Base-by-base conservation (phyloP, 169 alveolate genomes). In the Cryptosporidium bovis region DNA sequence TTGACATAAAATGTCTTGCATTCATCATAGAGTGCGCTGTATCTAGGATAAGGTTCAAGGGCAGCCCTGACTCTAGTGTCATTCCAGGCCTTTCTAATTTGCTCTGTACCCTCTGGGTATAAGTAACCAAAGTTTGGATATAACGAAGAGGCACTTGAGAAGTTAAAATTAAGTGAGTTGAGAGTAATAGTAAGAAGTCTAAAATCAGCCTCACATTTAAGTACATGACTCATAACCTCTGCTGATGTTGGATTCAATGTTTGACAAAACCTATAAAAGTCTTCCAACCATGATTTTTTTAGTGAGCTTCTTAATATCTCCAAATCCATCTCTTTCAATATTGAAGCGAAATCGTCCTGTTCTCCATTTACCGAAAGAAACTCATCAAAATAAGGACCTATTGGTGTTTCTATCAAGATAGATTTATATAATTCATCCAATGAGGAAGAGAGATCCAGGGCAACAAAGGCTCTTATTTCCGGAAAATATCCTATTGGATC, bases 401-500 rank as follows among this genome's bases (percentile, higher is more conserved):
- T 98, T 3, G 99, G 99, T 36, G 99, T 97, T 91, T 98, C 99
- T 65, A 98, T 94, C 18, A 98, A 95, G 16, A 98, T 97, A 64
- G 97, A 96, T 83, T 97, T 96, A 89, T 97, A 97, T 82, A 98
- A 95, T 55, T 96, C 98, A 82, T 96, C 98, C 82, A 95, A 96
- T 65, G 98, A 97, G 56, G 97, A 96, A 68, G 98, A 95, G 68
- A 95, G 84, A 84, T 98, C 99, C 77, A 98, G 93, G 62, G 96
- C 92, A 67, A 96, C 93, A 44, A 98, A 94, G 36, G 98, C 97
- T 71, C 96, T 96, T 90, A 98, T 96, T 90, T 97, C 99, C 36
- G 98, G 98, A 93, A 98, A 97, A 95, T 95, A 97, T 40, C 99
- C 99, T 31, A 98, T 91, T 24, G 99, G 99, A 90, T 98, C 99